These are phyloP conservation scores for Bullera alba DNA, from an alignment of 768 basidiomycete species.

Conservation along the genomic window DNA sequence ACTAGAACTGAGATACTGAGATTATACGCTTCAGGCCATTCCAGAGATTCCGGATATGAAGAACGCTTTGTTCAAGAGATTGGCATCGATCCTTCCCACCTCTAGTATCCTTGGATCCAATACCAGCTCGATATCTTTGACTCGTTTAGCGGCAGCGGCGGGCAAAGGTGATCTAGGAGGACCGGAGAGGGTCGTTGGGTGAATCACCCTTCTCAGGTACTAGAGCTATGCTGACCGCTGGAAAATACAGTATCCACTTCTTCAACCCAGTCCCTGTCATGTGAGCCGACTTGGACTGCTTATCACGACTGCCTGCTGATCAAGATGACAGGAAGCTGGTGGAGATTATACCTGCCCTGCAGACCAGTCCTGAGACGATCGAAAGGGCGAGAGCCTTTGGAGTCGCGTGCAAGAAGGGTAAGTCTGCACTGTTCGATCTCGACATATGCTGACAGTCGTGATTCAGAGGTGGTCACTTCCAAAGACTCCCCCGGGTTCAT, in stretches of 20 bases:
- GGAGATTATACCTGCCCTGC: conserved; percentile 87
- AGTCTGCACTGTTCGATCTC: conserved; percentile 5
- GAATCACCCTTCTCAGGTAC: not conserved
- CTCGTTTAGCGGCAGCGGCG: conserved; percentile 83
- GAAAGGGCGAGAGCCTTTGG: conserved; percentile 74
- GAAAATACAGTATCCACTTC: conserved; percentile 68
- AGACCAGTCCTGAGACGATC: conserved; percentile 72
- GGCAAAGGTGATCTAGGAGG: conserved; percentile 57
- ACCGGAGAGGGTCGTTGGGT: conserved; percentile 68
- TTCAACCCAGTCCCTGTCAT: conserved; percentile 97
- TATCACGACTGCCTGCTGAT: not conserved
- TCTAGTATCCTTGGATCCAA: conserved; percentile 81
- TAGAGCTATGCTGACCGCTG: not conserved
- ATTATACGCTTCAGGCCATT: conserved; percentile 57
- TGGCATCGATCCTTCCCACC: conserved; percentile 63
- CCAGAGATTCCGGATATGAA: conserved; percentile 78
- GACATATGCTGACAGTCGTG: not conserved
- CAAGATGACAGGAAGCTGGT: conserved; percentile 64
- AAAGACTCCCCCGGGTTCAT: conserved; percentile 92
- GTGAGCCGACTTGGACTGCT: conserved; percentile 49
- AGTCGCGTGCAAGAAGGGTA: conserved; percentile 81
- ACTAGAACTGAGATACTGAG: not conserved
- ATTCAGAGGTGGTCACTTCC: conserved; percentile 77
- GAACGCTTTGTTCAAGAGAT: conserved; percentile 62
- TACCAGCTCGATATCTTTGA: conserved; percentile 89